These are phyloP conservation scores for Yamadazyma dushanensis DNA, from an alignment of 1,139 yeast species.

Conservation along the genomic window DNA sequence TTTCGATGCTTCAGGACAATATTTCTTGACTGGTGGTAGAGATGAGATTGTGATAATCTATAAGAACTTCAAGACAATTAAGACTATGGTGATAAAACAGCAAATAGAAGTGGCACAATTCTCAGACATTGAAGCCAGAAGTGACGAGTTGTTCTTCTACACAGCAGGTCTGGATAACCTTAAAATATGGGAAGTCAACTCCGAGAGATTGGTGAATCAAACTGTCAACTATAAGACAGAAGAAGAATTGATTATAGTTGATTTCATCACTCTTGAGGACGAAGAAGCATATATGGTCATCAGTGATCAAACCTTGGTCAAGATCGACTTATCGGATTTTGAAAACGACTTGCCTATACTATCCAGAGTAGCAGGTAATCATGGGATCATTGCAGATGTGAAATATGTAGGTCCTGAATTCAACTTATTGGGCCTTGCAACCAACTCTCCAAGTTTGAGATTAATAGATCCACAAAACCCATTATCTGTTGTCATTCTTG, in stretches of 20 bases:
- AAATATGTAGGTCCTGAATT: slow-evolving; percentile 68
- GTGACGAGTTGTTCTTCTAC: slow-evolving; percentile 40
- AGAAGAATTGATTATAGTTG: slow-evolving; percentile 71
- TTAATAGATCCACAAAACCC: slow-evolving; percentile 59
- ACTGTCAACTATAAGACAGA: slow-evolving; percentile 49
- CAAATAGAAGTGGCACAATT: slow-evolving; percentile 85
- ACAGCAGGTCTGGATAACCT: slow-evolving; percentile 86
- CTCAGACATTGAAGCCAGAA: slow-evolving; percentile 29
- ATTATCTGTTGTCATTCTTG: slow-evolving; percentile 61
- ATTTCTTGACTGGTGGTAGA: slow-evolving; percentile 82
- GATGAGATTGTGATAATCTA: slow-evolving; percentile 76
- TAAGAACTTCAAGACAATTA: slow-evolving; percentile 55
- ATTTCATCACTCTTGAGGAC: slow-evolving; percentile 41
- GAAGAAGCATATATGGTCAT: slow-evolving; percentile 45
- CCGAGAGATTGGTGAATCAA: slow-evolving; percentile 41
- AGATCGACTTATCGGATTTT: slow-evolving; percentile 38
- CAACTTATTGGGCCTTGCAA: slow-evolving; percentile 72
- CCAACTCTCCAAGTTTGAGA: slow-evolving; percentile 91
- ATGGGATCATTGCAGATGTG: slow-evolving; percentile 92
- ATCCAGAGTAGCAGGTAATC: slow-evolving; percentile 82
- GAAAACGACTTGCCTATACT: slow-evolving; percentile 38
- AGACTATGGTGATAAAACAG: slow-evolving; percentile 72
- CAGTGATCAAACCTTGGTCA: slow-evolving; percentile 81
- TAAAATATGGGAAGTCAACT: slow-evolving; percentile 55
- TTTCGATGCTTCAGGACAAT: slow-evolving; percentile 53